These are phyloP conservation scores for Trichopus zeylanicus DNA, from an alignment of 116 monocot genomes.

Conservation along the genomic window DNA sequence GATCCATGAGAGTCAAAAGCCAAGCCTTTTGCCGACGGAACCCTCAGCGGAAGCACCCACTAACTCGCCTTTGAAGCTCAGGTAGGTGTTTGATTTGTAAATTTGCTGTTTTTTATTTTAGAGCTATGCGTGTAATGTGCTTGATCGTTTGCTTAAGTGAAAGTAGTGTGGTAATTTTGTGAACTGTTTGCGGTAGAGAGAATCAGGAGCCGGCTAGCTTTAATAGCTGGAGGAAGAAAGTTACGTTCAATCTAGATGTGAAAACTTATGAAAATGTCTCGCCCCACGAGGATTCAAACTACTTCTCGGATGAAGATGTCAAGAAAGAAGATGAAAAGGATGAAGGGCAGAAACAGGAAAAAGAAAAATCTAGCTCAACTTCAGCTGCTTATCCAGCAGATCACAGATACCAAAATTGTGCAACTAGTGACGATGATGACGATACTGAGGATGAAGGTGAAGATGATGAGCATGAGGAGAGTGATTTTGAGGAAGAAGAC, in stretches of 20 bases:
- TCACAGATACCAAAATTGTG: slow-evolving; percentile 72
- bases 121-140: not conserved
- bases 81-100: slow-evolving; percentile 4
- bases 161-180: not conserved
- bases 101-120: not conserved
- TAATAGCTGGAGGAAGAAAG: slow-evolving; percentile 56
- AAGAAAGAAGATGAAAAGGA: slow-evolving; percentile 12
- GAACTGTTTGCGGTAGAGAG: slow-evolving; percentile 17
- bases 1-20: slow-evolving; percentile 12
- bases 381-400: slow-evolving; percentile 22
- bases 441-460: slow-evolving; percentile 15
- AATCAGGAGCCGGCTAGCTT: slow-evolving; percentile 19
- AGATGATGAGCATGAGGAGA: slow-evolving; percentile 21
- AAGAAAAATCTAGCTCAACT: slow-evolving; percentile 8
- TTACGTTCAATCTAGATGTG: slow-evolving; percentile 85
- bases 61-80: slow-evolving; percentile 10
- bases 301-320: slow-evolving; percentile 6
- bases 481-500: slow-evolving; percentile 31
- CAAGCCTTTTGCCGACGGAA: slow-evolving; percentile 20
- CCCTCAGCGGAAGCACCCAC: not conserved
- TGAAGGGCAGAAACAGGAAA: not conserved
- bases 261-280: slow-evolving; percentile 35
- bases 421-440: slow-evolving; percentile 35
- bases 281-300: slow-evolving; percentile 3
- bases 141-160: slow-evolving; percentile 1